Percentiles rank a stretch among this genome's conserved stretches.
phyloP scores from a whole-genome alignment of 1,284 basidiomycete genomes.

The Sanguinoderma infundibulare region DNA sequence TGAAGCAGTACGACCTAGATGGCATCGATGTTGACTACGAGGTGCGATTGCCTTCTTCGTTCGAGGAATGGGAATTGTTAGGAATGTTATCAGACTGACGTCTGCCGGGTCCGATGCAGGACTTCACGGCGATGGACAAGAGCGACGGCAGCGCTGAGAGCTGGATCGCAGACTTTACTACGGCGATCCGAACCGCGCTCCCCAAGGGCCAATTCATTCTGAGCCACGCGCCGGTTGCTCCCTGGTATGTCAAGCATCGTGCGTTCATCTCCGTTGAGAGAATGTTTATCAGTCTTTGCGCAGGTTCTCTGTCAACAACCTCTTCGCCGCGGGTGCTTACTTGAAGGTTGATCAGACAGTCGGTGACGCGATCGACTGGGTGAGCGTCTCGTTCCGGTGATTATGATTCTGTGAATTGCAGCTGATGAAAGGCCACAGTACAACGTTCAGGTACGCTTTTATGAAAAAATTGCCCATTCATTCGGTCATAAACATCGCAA shows the following conservation, averaged over 20 bases:
- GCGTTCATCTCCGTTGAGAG: neutral
- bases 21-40: constrained; percentile 66
- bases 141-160: constrained; percentile 43
- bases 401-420: neutral
- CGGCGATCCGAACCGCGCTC: constrained; percentile 38
- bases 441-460: constrained; percentile 45
- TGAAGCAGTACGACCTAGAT: constrained; percentile 52
- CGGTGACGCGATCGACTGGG: constrained; percentile 50
- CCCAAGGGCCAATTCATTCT: constrained; percentile 41
- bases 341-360: constrained; percentile 57
- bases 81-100: too few species aligned
- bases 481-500: neutral
- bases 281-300: constrained; percentile 3
- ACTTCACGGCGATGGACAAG: constrained; percentile 49
- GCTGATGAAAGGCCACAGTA: constrained; percentile 36
- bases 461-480: neutral
- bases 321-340: constrained; percentile 62
- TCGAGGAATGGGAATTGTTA: neutral
- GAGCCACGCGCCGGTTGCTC: constrained; percentile 52
- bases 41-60: constrained; percentile 28
- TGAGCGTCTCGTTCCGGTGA: constrained; percentile 16
- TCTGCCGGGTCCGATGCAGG: constrained; percentile 35
- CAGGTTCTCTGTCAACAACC: constrained; percentile 53
- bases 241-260: constrained; percentile 41
- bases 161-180: constrained; percentile 50